Evolutionary conservation across 768 basidiomycete species (phyloP).

Genomic region (Russula earlei): DNA sequence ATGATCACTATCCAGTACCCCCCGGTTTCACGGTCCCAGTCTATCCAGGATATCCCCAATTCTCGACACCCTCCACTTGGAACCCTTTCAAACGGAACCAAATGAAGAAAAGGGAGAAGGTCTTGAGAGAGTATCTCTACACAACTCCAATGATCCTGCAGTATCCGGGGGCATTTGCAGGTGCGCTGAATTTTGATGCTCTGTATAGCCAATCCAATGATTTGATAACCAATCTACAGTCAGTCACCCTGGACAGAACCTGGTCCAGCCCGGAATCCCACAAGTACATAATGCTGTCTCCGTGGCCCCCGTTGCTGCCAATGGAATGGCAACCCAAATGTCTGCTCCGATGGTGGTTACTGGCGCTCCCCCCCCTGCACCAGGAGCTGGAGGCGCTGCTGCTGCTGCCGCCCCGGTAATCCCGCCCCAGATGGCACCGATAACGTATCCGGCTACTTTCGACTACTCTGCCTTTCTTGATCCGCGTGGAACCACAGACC

Average conservation of each 20-base stretch:
- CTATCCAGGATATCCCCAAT: slow-evolving; percentile 3
- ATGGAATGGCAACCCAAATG: neutral
- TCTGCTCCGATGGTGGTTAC: neutral
- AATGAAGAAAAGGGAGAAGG: slow-evolving; percentile 14
- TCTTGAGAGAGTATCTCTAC: slow-evolving; percentile 15
- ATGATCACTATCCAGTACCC: slow-evolving; percentile 7
- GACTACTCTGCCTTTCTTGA: slow-evolving; percentile 2
- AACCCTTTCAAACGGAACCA: slow-evolving; percentile 15
- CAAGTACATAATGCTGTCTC: slow-evolving; percentile 4
- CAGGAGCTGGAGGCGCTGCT: neutral
- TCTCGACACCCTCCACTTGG: slow-evolving; percentile 1
- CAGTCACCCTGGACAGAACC: slow-evolving; percentile 10
- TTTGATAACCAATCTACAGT: neutral
- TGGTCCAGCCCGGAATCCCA: slow-evolving; percentile 8
- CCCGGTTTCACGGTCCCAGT: slow-evolving; percentile 9
- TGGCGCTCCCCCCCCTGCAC: neutral
- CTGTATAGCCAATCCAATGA: neutral
- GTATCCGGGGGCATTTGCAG: slow-evolving; percentile 11
- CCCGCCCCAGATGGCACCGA: slow-evolving; percentile 4
- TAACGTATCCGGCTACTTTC: neutral
- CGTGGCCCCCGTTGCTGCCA: neutral
- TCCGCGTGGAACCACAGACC: neutral
- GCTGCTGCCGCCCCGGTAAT: neutral
- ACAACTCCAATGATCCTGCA: slow-evolving; percentile 16
- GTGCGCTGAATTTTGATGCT: neutral